These are phyloP conservation scores for Malus asiatica DNA, from an alignment of 306 rosid species.

Conservation along the genomic window DNA sequence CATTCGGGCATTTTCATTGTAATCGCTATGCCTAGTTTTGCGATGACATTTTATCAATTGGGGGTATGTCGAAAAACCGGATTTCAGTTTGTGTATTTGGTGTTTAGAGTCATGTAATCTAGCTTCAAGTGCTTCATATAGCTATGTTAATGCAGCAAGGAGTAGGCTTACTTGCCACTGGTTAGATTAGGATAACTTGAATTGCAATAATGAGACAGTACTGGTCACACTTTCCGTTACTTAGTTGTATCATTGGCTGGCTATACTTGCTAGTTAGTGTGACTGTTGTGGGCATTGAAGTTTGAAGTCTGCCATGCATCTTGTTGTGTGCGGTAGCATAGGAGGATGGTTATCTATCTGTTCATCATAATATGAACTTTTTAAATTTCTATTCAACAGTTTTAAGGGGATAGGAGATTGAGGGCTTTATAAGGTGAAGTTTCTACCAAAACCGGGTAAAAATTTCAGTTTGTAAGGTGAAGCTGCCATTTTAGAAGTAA, in stretches of 20 bases:
- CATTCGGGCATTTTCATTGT: not conserved
- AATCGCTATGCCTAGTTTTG: not conserved
- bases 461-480: not conserved
- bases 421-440: not conserved
- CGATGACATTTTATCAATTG: not conserved
- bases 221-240: not conserved
- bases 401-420: not conserved
- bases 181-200: not conserved
- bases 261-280: not conserved
- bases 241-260: not conserved
- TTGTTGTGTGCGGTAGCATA: no score
- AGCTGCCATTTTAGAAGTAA: not conserved
- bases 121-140: not conserved
- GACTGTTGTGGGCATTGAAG: not conserved
- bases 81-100: not conserved
- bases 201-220: not conserved
- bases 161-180: not conserved
- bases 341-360: not conserved
- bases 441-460: not conserved
- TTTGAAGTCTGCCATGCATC: no score
- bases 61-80: not conserved
- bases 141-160: not conserved
- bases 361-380: not conserved
- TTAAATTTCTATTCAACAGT: not conserved
- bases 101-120: not conserved